Conservation (phyloP, 345 rosid species). For the Cochlearia excelsa region DNA sequence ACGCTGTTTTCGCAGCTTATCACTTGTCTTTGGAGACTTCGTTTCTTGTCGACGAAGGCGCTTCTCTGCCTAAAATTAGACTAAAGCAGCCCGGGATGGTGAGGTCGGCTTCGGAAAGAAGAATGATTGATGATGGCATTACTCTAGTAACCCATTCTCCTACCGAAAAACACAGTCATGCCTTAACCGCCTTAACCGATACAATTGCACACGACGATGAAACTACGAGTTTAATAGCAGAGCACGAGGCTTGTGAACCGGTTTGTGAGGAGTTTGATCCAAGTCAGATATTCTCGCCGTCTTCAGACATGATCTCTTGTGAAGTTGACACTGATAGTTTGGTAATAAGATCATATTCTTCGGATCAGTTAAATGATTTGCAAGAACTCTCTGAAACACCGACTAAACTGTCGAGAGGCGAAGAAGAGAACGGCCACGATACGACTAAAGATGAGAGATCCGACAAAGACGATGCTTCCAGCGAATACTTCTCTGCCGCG, state of each 20-base stretch:
- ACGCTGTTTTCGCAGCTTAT: constrained; percentile 94
- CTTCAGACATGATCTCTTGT: constrained; percentile 29
- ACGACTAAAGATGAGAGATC: constrained; percentile 42
- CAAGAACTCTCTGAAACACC: constrained; percentile 36
- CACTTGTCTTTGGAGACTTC: constrained; percentile 93
- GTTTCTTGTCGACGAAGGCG: constrained; percentile 99
- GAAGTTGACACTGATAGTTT: constrained; percentile 35
- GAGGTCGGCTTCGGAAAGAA: constrained; percentile 43
- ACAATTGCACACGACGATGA: constrained; percentile 39
- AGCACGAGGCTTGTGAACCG: constrained; percentile 40
- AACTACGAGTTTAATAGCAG: constrained; percentile 29
- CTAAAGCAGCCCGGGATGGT: constrained; percentile 39
- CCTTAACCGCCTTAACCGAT: constrained; percentile 27
- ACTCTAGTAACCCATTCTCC: constrained; percentile 38
- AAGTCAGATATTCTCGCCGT: constrained; percentile 31
- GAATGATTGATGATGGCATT: constrained; percentile 38
- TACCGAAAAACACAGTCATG: constrained; percentile 27
- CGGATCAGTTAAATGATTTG: constrained; percentile 33
- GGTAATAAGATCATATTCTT: constrained; percentile 35
- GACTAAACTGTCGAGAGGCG: constrained; percentile 37
- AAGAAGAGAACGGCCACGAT: constrained; percentile 43
- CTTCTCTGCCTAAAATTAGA: constrained; percentile 70
- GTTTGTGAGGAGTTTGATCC: constrained; percentile 42
- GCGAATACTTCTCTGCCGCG: constrained; percentile 68
- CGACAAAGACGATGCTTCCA: constrained; percentile 53